These are phyloP conservation scores for Blepharisma stoltei DNA, from an alignment of 73 alveolate genomes.

Conservation along the genomic window DNA sequence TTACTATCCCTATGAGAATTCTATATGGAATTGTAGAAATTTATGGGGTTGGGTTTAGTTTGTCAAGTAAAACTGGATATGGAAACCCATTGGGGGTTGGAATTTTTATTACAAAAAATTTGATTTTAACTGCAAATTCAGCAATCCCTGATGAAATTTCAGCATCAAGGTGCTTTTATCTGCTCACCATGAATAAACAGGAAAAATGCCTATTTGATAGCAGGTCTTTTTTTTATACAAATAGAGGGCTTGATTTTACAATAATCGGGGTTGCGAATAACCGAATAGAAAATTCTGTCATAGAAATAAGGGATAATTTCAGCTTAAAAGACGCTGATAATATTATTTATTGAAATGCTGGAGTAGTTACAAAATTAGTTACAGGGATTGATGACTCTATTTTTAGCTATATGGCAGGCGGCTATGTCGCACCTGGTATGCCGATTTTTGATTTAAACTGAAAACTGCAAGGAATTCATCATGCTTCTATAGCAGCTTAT, in stretches of 20 bases:
- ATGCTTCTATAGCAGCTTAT: not conserved
- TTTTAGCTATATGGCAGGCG: constrained; percentile 18
- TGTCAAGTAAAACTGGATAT: not conserved
- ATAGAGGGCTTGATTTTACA: constrained; percentile 29
- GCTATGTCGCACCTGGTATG: not conserved
- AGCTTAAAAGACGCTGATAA: not conserved
- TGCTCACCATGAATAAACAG: not conserved
- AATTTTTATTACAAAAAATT: not conserved
- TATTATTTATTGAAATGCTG: not conserved
- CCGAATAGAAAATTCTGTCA: not conserved
- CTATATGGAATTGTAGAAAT: not conserved
- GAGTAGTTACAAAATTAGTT: not conserved
- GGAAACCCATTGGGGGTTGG: constrained; percentile 23
- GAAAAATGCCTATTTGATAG: not conserved
- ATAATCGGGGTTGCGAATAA: not conserved
- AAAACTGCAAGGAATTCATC: constrained; percentile 30
- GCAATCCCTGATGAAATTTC: constrained; percentile 14
- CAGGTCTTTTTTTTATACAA: constrained; percentile 3
- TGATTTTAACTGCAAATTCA: constrained; percentile 22
- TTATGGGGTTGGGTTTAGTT: constrained; percentile 21
- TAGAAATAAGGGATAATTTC: constrained; percentile 22
- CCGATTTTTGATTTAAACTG: not conserved
- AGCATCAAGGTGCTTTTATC: constrained; percentile 14
- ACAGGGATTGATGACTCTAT: not conserved
- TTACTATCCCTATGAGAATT: no score